Evolutionary conservation across 768 basidiomycete genomes (phyloP).

Genomic region (Epithele typhae): DNA sequence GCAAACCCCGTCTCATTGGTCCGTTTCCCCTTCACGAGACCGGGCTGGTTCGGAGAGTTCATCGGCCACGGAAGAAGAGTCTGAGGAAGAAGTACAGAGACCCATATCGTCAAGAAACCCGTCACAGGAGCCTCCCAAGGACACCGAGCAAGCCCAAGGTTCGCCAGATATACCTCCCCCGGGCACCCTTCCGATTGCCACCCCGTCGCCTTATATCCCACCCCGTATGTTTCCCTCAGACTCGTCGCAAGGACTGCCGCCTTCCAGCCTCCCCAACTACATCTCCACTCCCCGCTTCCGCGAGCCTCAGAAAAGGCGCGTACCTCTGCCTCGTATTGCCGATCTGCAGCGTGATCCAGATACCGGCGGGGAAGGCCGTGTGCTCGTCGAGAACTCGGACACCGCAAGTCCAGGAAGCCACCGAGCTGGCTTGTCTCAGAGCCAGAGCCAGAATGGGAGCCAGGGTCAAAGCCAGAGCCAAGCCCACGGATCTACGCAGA

Average conservation of each 20-base stretch:
- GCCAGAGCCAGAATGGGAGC: conserved; percentile 11
- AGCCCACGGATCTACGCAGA: conserved; percentile 55
- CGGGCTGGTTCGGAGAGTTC: too few species aligned
- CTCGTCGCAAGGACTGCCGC: too few species aligned
- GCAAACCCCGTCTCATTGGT: conserved; percentile 15
- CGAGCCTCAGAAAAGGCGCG: neutral
- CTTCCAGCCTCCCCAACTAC: neutral
- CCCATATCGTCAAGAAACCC: too few species aligned
- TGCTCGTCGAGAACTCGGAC: conserved; percentile 11
- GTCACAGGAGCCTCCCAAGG: too few species aligned
- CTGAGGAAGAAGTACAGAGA: neutral
- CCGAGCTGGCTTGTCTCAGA: neutral
- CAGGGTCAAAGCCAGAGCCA: conserved; percentile 27
- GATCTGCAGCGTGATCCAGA: conserved; percentile 5
- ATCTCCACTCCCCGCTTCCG: neutral
- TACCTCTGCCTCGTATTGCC: conserved; percentile 3
- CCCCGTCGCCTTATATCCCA: too few species aligned
- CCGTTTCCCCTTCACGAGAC: too few species aligned
- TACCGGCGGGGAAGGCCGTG: conserved; percentile 7
- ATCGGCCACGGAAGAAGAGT: conserved; percentile 8
- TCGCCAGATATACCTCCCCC: too few species aligned
- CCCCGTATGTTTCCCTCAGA: too few species aligned
- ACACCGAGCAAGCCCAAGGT: too few species aligned
- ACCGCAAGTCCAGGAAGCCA: conserved; percentile 10
- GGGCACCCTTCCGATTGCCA: too few species aligned